A percentile compares a stretch with the other conserved stretches of the same genome.
Evolutionary conservation across 2,329 filamentous ascomycete genomes (phyloP).

Genomic region (Diaporthe sp.): DNA sequence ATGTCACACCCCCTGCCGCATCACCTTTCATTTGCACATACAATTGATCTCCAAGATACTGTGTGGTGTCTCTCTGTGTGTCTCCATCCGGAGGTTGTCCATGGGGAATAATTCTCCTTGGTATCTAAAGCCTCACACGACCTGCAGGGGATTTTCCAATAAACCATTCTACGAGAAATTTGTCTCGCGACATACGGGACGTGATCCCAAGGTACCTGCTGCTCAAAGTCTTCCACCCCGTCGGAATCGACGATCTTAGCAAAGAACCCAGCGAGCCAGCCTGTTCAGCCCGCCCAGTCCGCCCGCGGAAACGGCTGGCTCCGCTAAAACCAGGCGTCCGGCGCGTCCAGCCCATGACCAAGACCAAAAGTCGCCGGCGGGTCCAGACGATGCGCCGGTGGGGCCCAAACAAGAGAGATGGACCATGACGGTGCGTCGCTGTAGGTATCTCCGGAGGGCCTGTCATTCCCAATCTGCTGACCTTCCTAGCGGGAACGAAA

Average conservation of each 20-base stretch:
- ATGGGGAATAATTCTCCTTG: background rate
- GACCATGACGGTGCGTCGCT: slow-evolving; percentile 16
- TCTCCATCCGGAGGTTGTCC: slow-evolving; percentile 2
- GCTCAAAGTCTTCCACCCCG: background rate
- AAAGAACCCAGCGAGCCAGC: background rate
- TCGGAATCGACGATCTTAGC: slow-evolving; percentile 12
- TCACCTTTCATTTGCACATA: slow-evolving; percentile 8
- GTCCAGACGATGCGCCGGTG: background rate
- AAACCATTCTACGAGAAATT: slow-evolving; percentile 3
- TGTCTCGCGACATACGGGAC: background rate
- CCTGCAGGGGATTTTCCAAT: background rate
- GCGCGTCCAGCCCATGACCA: slow-evolving; percentile 2
- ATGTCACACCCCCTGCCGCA: slow-evolving; percentile 7
- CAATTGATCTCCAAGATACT: background rate
- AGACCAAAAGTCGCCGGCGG: background rate
- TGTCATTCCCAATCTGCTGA: slow-evolving; percentile 23
- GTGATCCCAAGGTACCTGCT: background rate
- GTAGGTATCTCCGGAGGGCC: slow-evolving; percentile 30
- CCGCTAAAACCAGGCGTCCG: slow-evolving; percentile 20
- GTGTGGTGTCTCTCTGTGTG: background rate
- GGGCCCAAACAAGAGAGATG: slow-evolving; percentile 5
- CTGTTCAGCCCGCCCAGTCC: slow-evolving; percentile 14
- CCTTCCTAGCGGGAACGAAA: background rate
- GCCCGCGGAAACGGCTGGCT: slow-evolving; percentile 19
- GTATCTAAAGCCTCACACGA: background rate